These are phyloP conservation scores for Thymus quinquecostatus DNA, from an alignment of 257 asterid species.

Conservation along the genomic window DNA sequence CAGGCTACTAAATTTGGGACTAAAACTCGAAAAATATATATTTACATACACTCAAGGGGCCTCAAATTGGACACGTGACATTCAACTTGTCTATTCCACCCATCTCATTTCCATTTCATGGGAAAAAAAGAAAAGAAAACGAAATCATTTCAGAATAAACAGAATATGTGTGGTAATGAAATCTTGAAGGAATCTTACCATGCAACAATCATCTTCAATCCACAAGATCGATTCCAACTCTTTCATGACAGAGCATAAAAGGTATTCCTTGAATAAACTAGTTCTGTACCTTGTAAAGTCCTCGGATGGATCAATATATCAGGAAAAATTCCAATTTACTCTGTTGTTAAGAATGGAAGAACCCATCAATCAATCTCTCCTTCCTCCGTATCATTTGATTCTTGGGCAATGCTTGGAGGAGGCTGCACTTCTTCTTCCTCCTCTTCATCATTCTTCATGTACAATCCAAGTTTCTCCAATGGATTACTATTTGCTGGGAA, in stretches of 20 bases:
- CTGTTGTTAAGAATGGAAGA: not conserved
- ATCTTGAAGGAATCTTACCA: slow-evolving; percentile 23
- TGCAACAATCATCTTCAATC: slow-evolving; percentile 24
- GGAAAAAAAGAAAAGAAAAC: not conserved
- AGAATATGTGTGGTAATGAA: slow-evolving; percentile 12
- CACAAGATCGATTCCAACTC: slow-evolving; percentile 14
- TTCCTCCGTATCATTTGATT: slow-evolving; percentile 50
- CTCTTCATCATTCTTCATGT: slow-evolving; percentile 72
- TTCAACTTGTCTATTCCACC: no score
- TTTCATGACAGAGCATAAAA: not conserved
- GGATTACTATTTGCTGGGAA: slow-evolving; percentile 64
- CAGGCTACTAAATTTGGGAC: no score
- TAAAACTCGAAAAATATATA: no score
- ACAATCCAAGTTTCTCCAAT: slow-evolving; percentile 72
- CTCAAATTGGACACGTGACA: not conserved
- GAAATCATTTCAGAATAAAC: slow-evolving; percentile 22
- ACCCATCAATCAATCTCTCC: slow-evolving; percentile 50
- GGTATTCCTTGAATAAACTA: slow-evolving; percentile 6
- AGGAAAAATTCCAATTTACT: slow-evolving; percentile 3
- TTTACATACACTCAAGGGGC: slow-evolving; percentile 8
- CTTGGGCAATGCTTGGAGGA: slow-evolving; percentile 36
- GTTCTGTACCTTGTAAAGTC: slow-evolving; percentile 11
- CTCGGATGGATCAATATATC: slow-evolving; percentile 13
- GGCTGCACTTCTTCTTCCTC: slow-evolving; percentile 67
- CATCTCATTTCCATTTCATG: not conserved